These are phyloP conservation scores for Colletotrichum sp. DNA, from an alignment of 2,329 filamentous ascomycete species.

Conservation along the genomic window DNA sequence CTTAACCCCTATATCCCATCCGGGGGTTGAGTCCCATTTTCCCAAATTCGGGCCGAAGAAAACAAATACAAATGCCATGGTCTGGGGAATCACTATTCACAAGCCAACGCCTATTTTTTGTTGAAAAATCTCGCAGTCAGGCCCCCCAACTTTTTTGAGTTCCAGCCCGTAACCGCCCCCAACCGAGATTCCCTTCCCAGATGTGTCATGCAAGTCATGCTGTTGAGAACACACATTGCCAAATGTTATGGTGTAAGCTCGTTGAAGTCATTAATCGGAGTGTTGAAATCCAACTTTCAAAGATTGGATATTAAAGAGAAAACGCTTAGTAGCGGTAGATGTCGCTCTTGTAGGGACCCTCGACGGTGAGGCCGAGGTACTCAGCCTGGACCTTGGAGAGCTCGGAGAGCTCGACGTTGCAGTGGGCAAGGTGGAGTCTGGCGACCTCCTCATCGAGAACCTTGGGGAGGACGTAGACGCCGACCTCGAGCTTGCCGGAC, in stretches of 20 bases:
- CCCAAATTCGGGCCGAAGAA: slow-evolving; percentile 19
- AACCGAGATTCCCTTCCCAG: slow-evolving; percentile 27
- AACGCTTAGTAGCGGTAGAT: slow-evolving; percentile 60
- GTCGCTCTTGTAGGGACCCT: slow-evolving; percentile 96
- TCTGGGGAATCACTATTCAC: slow-evolving; percentile 33
- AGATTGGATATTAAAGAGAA: slow-evolving; percentile 35
- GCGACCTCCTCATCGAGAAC: slow-evolving; percentile 99
- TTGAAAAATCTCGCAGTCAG: slow-evolving; percentile 37
- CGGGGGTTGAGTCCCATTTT: slow-evolving; percentile 19
- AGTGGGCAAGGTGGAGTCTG: slow-evolving; percentile 88
- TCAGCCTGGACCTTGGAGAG: slow-evolving; percentile 88
- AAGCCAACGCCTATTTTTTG: slow-evolving; percentile 41
- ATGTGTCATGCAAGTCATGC: slow-evolving; percentile 47
- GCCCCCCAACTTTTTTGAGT: slow-evolving; percentile 30
- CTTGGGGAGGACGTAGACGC: slow-evolving; percentile 98
- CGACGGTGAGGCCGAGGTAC: slow-evolving; percentile 84
- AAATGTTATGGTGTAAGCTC: slow-evolving; percentile 21
- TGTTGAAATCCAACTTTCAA: slow-evolving; percentile 19
- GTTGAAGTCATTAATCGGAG: slow-evolving; percentile 24
- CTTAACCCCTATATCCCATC: slow-evolving; percentile 6
- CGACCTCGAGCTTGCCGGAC: slow-evolving; percentile 85
- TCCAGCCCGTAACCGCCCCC: slow-evolving; percentile 28
- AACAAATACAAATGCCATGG: slow-evolving; percentile 31
- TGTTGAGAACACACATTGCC: slow-evolving; percentile 47
- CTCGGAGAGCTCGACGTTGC: slow-evolving; percentile 91